A percentile compares a stretch with the other conserved stretches of the same genome.
Evolutionary conservation across 1,139 yeast species (phyloP).

Genomic region (Kodamaea suecica): DNA sequence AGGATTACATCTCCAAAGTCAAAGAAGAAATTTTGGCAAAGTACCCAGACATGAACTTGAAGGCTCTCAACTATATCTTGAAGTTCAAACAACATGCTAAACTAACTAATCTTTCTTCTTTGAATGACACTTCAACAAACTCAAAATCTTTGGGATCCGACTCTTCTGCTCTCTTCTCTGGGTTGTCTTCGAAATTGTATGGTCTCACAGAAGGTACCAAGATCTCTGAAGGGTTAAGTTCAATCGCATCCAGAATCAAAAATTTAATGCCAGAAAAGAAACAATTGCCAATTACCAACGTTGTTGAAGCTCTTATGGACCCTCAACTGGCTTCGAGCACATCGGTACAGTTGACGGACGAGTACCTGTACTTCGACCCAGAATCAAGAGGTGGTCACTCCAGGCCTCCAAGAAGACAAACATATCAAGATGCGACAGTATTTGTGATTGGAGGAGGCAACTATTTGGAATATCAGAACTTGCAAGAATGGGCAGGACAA

Average conservation of each 20-base stretch:
- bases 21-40: conserved; percentile 57
- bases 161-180: conserved; percentile 68
- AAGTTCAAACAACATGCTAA: conserved; percentile 78
- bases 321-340: conserved; percentile 60
- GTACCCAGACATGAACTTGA: conserved; percentile 57
- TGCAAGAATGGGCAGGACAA: conserved; percentile 70
- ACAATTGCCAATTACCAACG: conserved; percentile 82
- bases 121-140: conserved; percentile 20
- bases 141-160: conserved; percentile 16
- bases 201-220: conserved; percentile 80
- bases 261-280: conserved; percentile 84
- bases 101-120: conserved; percentile 50
- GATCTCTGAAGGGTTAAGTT: conserved; percentile 74
- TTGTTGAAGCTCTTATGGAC: conserved; percentile 89
- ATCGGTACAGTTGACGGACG: conserved; percentile 72
- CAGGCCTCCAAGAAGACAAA: conserved; percentile 81
- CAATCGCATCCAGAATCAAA: conserved; percentile 83
- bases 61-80: conserved; percentile 68
- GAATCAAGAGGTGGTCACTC: conserved; percentile 86
- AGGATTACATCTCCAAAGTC: conserved; percentile 60
- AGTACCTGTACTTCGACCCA: conserved; percentile 88
- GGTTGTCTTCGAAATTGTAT: conserved; percentile 70
- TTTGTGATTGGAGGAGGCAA: conserved; percentile 97
- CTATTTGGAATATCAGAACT: conserved; percentile 87
- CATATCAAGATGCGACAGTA: conserved; percentile 77